phyloP scores from a whole-genome alignment of 805 yeast species.

The Yarrowia sp. region DNA sequence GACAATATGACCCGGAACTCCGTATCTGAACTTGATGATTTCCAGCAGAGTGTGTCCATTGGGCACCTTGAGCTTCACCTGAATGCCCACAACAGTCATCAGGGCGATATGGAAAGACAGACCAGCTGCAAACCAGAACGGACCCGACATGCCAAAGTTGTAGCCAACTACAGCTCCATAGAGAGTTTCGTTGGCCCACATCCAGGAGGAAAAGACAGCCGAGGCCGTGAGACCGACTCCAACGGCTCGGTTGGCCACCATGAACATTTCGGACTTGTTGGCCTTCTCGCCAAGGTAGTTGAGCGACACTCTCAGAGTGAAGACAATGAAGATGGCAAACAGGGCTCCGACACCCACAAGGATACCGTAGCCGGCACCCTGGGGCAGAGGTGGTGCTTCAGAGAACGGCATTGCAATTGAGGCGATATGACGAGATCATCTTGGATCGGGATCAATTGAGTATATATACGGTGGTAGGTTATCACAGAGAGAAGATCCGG shows the following conservation, averaged over 20 bases:
- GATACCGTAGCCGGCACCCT: conserved; percentile 81
- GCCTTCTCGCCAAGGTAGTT: conserved; percentile 43
- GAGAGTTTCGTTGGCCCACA: conserved; percentile 56
- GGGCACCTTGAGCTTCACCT: conserved; percentile 80
- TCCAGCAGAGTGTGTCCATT: conserved; percentile 82
- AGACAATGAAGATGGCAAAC: conserved; percentile 54
- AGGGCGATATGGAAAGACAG: conserved; percentile 78
- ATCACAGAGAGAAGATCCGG: background rate
- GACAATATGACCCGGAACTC: conserved; percentile 59
- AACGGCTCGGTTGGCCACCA: conserved; percentile 54
- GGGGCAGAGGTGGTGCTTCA: conserved; percentile 38
- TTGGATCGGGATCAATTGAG: background rate
- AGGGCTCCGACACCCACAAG: conserved; percentile 81
- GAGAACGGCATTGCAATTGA: conserved; percentile 10
- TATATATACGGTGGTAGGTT: conserved; percentile 21
- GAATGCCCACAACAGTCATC: conserved; percentile 77
- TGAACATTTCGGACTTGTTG: conserved; percentile 46
- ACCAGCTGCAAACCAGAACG: conserved; percentile 78
- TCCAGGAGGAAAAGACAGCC: conserved; percentile 58
- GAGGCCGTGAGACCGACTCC: conserved; percentile 55
- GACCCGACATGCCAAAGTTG: conserved; percentile 59
- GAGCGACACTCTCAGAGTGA: conserved; percentile 44
- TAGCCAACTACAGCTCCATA: conserved; percentile 54
- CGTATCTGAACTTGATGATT: conserved; percentile 73
- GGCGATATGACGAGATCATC: background rate